A percentile compares a stretch with the other conserved stretches of the same genome.
These are phyloP conservation scores for Candida labiduridarum DNA, from an alignment of 1,139 yeast species.

Conservation along the genomic window DNA sequence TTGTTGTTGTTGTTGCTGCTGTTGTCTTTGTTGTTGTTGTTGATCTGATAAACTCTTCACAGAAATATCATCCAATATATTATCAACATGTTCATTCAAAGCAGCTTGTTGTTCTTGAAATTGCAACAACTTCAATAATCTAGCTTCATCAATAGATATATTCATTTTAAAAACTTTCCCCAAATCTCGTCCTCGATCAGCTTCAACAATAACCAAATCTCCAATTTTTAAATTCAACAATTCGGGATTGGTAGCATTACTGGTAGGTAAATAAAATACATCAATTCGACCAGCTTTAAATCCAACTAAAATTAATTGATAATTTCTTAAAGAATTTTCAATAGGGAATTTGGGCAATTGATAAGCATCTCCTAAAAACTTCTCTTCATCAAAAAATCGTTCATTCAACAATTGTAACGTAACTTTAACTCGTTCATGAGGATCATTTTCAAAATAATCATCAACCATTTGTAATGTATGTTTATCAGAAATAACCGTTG, in stretches of 20 bases:
- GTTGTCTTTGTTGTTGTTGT: slow-evolving; percentile 8
- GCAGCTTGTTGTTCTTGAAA: slow-evolving; percentile 62
- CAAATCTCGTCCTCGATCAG: slow-evolving; percentile 93
- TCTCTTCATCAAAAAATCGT: slow-evolving; percentile 30
- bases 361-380: slow-evolving; percentile 32
- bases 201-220: slow-evolving; percentile 92
- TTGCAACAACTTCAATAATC: slow-evolving; percentile 56
- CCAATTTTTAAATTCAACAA: slow-evolving; percentile 44
- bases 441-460: slow-evolving; percentile 41
- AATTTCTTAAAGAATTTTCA: slow-evolving; percentile 34
- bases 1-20: slow-evolving; percentile 8
- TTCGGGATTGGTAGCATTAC: slow-evolving; percentile 12
- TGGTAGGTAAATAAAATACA: slow-evolving; percentile 66
- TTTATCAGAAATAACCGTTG: slow-evolving; percentile 7
- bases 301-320: slow-evolving; percentile 63
- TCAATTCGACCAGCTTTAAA: slow-evolving; percentile 89
- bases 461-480: slow-evolving; percentile 26
- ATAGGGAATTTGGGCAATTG: slow-evolving; percentile 48
- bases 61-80: slow-evolving; percentile 25
- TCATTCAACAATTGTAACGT: slow-evolving; percentile 27
- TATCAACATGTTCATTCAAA: slow-evolving; percentile 26
- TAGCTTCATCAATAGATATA: slow-evolving; percentile 65
- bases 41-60: slow-evolving; percentile 20
- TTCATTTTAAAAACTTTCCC: slow-evolving; percentile 75
- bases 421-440: slow-evolving; percentile 46